Percentiles rank a stretch among this genome's conserved stretches.
Evolutionary conservation across 768 basidiomycete species (phyloP).

Genomic region (Xerocomellus intermedius): DNA sequence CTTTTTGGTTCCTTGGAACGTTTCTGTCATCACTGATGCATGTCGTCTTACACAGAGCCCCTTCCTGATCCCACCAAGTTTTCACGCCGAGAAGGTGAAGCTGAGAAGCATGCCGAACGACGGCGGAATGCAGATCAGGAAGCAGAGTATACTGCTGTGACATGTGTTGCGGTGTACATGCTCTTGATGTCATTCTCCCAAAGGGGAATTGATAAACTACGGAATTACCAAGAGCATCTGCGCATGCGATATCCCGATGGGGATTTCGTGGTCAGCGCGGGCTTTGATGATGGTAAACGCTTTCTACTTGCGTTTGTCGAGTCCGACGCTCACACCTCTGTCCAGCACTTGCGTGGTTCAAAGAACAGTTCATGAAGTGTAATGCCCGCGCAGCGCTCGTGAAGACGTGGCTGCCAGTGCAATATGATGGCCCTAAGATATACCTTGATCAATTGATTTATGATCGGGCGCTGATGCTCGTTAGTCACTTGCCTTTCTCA

Average conservation of each 20-base stretch:
- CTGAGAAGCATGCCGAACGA: constrained; percentile 63
- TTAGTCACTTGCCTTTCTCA: constrained; percentile 39
- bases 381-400: constrained; percentile 87
- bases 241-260: constrained; percentile 78
- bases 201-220: constrained; percentile 84
- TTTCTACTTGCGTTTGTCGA: background rate
- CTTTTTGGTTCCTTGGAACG: background rate
- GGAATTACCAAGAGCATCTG: constrained; percentile 76
- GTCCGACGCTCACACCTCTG: constrained; percentile 5
- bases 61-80: constrained; percentile 80
- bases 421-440: constrained; percentile 77
- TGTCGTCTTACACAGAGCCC: constrained; percentile 57
- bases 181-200: constrained; percentile 90
- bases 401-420: constrained; percentile 83
- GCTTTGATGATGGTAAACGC: constrained; percentile 69
- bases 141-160: constrained; percentile 80
- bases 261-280: constrained; percentile 71
- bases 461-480: constrained; percentile 84
- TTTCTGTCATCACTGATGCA: constrained; percentile 1
- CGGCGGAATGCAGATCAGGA: constrained; percentile 75
- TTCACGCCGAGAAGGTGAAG: constrained; percentile 64
- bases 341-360: constrained; percentile 84
- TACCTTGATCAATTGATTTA: constrained; percentile 92
- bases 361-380: constrained; percentile 90
- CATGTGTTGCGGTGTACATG: constrained; percentile 87